Conservation (phyloP, 1,139 yeast species). For the Kodamaea suecica region DNA sequence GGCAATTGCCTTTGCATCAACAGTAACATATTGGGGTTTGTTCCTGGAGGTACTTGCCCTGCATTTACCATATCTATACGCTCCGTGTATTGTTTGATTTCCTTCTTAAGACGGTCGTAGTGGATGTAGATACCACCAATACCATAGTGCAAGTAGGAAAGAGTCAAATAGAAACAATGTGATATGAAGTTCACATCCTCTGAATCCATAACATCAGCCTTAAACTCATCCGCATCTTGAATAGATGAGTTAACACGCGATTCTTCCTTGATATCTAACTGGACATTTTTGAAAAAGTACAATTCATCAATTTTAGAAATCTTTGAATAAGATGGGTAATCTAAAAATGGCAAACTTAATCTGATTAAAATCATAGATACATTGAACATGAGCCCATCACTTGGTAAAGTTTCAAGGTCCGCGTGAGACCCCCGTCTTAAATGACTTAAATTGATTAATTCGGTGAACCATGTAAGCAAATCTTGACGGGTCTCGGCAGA, state of each 20-base stretch:
- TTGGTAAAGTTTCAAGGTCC: slow-evolving; percentile 60
- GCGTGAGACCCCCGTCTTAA: slow-evolving; percentile 86
- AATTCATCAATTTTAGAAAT: slow-evolving; percentile 73
- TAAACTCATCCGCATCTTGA: slow-evolving; percentile 59
- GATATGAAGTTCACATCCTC: slow-evolving; percentile 72
- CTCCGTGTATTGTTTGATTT: slow-evolving; percentile 50
- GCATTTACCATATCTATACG: slow-evolving; percentile 49
- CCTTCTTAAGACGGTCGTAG: slow-evolving; percentile 52
- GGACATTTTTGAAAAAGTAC: slow-evolving; percentile 50
- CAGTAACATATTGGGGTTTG: slow-evolving; percentile 30
- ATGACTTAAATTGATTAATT: slow-evolving; percentile 74
- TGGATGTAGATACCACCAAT: slow-evolving; percentile 71
- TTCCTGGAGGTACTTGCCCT: slow-evolving; percentile 21
- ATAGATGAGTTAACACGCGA: slow-evolving; percentile 77
- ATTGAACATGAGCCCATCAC: slow-evolving; percentile 83
- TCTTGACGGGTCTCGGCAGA: slow-evolving; percentile 60
- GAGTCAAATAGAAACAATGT: slow-evolving; percentile 77
- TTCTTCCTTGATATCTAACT: slow-evolving; percentile 71
- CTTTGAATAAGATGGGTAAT: slow-evolving; percentile 55
- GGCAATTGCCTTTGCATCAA: slow-evolving; percentile 40
- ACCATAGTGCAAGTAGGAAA: slow-evolving; percentile 84
- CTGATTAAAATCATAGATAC: slow-evolving; percentile 63
- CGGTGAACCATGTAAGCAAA: slow-evolving; percentile 66
- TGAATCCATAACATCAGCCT: slow-evolving; percentile 23
- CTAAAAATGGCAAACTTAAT: slow-evolving; percentile 82